Conservation (phyloP, 805 yeast species). For the Vanderwaltozyma yarrowii region DNA sequence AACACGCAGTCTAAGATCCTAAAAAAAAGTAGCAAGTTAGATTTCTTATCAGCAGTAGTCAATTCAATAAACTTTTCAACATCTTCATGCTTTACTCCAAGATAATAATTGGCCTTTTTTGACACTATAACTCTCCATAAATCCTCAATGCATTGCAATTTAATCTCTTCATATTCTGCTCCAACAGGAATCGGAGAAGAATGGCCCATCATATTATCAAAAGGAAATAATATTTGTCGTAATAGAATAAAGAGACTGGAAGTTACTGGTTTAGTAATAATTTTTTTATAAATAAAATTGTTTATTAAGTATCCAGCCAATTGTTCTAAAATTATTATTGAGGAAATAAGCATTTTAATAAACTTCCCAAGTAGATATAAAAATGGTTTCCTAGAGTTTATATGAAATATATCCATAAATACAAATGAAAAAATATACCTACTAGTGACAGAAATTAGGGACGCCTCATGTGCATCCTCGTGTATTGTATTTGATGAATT, state of each 20-base stretch:
- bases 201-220: slow-evolving; percentile 42
- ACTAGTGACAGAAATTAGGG: background rate
- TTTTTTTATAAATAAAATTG: slow-evolving; percentile 1
- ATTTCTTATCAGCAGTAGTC: slow-evolving; percentile 30
- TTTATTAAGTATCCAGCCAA: background rate
- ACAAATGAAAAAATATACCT: slow-evolving; percentile 2
- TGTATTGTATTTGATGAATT: background rate
- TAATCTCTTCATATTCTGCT: slow-evolving; percentile 29
- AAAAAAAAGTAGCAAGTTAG: slow-evolving; percentile 37
- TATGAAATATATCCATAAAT: slow-evolving; percentile 5
- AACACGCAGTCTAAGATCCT: slow-evolving; percentile 34
- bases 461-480: background rate
- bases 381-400: slow-evolving; percentile 1
- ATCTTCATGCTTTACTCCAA: slow-evolving; percentile 17
- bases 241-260: slow-evolving; percentile 18
- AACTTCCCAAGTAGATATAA: slow-evolving; percentile 19
- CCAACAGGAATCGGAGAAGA: slow-evolving; percentile 34
- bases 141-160: slow-evolving; percentile 18
- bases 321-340: background rate
- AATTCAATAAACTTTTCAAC: slow-evolving; percentile 19
- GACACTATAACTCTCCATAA: slow-evolving; percentile 16
- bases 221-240: slow-evolving; percentile 37
- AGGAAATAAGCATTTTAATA: slow-evolving; percentile 4
- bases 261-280: slow-evolving; percentile 11
- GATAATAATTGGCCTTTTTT: slow-evolving; percentile 8